phyloP scores from a whole-genome alignment of 306 rosid species.

The Psophocarpus tetragonolobus region DNA sequence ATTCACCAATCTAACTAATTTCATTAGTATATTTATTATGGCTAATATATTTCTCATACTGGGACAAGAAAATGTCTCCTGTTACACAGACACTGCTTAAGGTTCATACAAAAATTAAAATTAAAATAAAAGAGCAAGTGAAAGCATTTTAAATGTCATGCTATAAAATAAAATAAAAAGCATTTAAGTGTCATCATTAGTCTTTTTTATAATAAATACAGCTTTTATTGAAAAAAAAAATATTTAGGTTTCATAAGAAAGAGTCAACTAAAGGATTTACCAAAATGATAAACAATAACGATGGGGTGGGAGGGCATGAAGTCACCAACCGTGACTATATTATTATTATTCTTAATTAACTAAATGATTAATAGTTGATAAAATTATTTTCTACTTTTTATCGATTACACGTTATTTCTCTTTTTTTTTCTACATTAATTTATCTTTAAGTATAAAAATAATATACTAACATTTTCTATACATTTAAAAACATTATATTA shows the following conservation, averaged over 20 bases:
- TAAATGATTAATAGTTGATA: too few relatives aligned
- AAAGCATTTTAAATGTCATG: slow-evolving; percentile 2
- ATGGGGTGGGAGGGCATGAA: neutral
- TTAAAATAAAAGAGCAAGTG: neutral
- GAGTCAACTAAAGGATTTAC: slow-evolving; percentile 1
- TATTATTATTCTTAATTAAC: neutral
- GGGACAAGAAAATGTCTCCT: slow-evolving; percentile 33
- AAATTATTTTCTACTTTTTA: too few relatives aligned
- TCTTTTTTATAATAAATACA: neutral
- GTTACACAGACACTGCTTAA: slow-evolving; percentile 28
- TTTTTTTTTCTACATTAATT: too few relatives aligned
- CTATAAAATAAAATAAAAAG: too few relatives aligned
- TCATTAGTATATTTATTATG: slow-evolving; percentile 30
- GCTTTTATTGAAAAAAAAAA: neutral
- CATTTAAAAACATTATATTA: too few relatives aligned
- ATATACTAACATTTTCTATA: too few relatives aligned
- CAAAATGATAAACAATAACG: neutral
- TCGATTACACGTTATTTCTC: too few relatives aligned
- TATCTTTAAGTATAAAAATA: too few relatives aligned
- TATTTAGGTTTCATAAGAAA: neutral
- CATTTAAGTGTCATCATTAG: neutral
- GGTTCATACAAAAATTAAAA: neutral
- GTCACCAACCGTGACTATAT: slow-evolving; percentile 13
- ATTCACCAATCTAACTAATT: slow-evolving; percentile 29
- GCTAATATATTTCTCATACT: slow-evolving; percentile 20